Conservation (phyloP, 768 basidiomycete genomes). For the Candolleomyces efflorescens region DNA sequence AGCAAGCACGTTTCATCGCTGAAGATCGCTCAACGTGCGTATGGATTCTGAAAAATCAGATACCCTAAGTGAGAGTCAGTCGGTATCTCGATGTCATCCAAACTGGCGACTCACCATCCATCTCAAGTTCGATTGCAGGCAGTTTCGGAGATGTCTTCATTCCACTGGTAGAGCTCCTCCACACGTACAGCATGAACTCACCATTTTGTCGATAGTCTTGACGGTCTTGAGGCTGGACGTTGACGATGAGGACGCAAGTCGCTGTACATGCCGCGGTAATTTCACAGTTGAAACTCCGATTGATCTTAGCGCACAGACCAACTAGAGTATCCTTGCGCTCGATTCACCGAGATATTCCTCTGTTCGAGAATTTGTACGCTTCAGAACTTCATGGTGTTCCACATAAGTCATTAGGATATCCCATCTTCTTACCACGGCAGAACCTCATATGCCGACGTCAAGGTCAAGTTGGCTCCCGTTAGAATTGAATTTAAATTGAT, state of each 20-base stretch:
- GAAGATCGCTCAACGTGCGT: constrained; percentile 3
- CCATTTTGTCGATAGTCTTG: constrained; percentile 47
- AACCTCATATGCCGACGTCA: too few relatives aligned
- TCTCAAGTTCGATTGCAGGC: constrained; percentile 26
- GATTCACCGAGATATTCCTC: too few relatives aligned
- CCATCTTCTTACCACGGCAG: too few relatives aligned
- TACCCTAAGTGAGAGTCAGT: background rate
- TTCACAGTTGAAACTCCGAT: too few relatives aligned
- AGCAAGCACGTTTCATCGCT: constrained; percentile 39
- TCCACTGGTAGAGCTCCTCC: constrained; percentile 37
- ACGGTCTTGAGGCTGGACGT: constrained; percentile 26
- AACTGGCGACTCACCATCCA: constrained; percentile 48
- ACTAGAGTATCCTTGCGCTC: too few relatives aligned
- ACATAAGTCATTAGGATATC: too few relatives aligned
- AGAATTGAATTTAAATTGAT: too few relatives aligned
- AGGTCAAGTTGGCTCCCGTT: too few relatives aligned
- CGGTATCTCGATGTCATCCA: constrained; percentile 29
- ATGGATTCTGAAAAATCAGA: constrained; percentile 16
- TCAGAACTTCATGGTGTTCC: too few relatives aligned
- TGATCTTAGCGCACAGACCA: too few relatives aligned
- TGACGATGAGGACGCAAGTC: constrained; percentile 5
- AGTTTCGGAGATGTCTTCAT: constrained; percentile 29
- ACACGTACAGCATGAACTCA: constrained; percentile 33
- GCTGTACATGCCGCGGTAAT: too few relatives aligned
- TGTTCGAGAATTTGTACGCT: too few relatives aligned